phyloP scores from a whole-genome alignment of 352 stramenopile genomes.

The Globisporangium radiosum region DNA sequence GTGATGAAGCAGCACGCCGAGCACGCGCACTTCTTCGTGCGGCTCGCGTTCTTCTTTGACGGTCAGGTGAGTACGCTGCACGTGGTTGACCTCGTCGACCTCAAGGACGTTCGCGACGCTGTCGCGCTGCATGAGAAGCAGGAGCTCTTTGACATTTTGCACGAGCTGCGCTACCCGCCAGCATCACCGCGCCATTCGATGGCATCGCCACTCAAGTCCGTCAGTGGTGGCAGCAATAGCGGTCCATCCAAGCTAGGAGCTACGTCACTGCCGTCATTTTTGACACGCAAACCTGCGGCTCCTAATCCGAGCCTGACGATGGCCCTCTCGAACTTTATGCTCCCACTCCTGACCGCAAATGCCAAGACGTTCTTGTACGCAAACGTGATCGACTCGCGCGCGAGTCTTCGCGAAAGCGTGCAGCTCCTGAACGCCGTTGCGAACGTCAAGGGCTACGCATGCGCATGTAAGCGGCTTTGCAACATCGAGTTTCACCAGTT shows the following conservation, averaged over 20 bases:
- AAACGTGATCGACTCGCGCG: constrained; percentile 64
- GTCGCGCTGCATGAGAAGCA: constrained; percentile 42
- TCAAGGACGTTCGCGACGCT: constrained; percentile 50
- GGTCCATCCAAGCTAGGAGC: too few relatives aligned
- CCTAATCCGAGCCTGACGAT: constrained; percentile 11
- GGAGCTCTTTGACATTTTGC: constrained; percentile 54
- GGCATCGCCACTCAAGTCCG: neutral
- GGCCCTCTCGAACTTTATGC: constrained; percentile 53
- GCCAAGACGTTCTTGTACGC: constrained; percentile 56
- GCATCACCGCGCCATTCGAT: constrained; percentile 8
- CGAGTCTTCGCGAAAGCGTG: constrained; percentile 54
- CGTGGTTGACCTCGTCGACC: constrained; percentile 51
- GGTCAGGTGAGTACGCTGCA: constrained; percentile 67
- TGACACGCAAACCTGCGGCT: constrained; percentile 6
- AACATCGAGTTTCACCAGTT: constrained; percentile 44
- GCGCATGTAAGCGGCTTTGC: constrained; percentile 44
- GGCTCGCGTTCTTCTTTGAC: constrained; percentile 48
- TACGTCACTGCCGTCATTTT: neutral
- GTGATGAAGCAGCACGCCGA: constrained; percentile 59
- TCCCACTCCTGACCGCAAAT: constrained; percentile 52
- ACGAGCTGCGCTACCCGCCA: constrained; percentile 28
- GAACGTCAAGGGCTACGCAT: constrained; percentile 50
- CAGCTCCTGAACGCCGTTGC: constrained; percentile 57
- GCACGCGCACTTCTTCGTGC: constrained; percentile 64
- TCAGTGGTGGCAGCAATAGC: neutral